A percentile compares a stretch with the other conserved stretches of the same genome.
Conservation (phyloP, 768 basidiomycete genomes). For the Lyophyllum decastes region DNA sequence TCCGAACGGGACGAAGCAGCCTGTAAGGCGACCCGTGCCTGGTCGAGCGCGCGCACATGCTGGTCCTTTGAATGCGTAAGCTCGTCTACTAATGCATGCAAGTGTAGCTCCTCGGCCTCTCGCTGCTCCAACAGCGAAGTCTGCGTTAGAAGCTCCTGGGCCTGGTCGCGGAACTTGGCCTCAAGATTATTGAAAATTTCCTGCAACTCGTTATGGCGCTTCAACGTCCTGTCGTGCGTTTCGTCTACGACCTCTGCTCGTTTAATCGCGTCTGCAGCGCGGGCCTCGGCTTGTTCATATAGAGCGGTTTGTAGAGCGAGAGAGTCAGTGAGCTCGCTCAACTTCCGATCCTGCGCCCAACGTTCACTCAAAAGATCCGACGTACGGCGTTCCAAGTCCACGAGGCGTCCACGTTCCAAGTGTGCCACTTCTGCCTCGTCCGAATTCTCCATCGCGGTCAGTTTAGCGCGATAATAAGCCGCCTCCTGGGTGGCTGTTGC, state of each 20-base stretch:
- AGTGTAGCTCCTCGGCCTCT: constrained; percentile 72
- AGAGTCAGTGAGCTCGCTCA: constrained; percentile 71
- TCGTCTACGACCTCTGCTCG: constrained; percentile 77
- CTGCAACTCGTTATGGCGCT: constrained; percentile 72
- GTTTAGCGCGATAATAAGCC: constrained; percentile 93
- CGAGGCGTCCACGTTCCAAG: constrained; percentile 76
- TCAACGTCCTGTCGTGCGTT: constrained; percentile 60
- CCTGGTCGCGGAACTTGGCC: constrained; percentile 69
- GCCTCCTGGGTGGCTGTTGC: constrained; percentile 87
- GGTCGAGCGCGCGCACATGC: constrained; percentile 86
- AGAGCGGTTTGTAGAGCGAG: constrained; percentile 78
- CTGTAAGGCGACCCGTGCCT: constrained; percentile 75
- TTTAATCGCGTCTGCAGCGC: constrained; percentile 70
- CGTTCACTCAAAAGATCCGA: constrained; percentile 63
- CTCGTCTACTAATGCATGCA: constrained; percentile 72
- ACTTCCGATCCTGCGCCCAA: constrained; percentile 64
- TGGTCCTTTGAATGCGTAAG: constrained; percentile 72
- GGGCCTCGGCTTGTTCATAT: constrained; percentile 77
- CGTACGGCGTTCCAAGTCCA: constrained; percentile 74
- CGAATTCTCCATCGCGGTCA: constrained; percentile 80
- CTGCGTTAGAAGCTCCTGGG: constrained; percentile 71
- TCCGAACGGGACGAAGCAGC: constrained; percentile 75
- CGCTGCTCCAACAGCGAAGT: constrained; percentile 75
- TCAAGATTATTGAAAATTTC: constrained; percentile 62
- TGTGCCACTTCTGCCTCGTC: constrained; percentile 65